A percentile compares a stretch with the other conserved stretches of the same genome.
These are phyloP conservation scores for Themeda triandra DNA, from an alignment of 176 grass and related monocot species.

Conservation along the genomic window DNA sequence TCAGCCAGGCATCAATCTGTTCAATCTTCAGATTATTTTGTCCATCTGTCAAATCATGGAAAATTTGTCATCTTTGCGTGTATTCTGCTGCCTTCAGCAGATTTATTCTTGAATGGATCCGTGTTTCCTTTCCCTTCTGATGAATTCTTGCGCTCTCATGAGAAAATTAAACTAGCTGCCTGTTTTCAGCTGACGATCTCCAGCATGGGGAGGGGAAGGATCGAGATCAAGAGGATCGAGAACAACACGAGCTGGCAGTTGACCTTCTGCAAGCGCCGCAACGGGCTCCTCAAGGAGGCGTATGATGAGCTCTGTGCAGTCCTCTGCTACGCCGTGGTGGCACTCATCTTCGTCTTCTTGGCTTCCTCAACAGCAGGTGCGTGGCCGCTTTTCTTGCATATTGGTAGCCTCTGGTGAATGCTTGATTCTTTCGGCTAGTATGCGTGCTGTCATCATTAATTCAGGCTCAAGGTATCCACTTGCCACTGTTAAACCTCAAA, in stretches of 20 bases:
- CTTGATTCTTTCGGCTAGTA: too few species aligned
- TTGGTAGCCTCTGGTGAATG: too few species aligned
- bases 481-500: too few species aligned
- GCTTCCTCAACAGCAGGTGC: slow-evolving; percentile 91
- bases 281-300: slow-evolving; percentile 80
- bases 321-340: slow-evolving; percentile 72
- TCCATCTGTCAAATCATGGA: slow-evolving; percentile 14
- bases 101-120: background rate
- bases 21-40: background rate
- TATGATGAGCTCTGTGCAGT: slow-evolving; percentile 85
- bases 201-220: slow-evolving; percentile 64
- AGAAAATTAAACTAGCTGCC: background rate
- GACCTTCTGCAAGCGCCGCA: slow-evolving; percentile 81
- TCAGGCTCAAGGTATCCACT: too few species aligned
- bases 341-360: slow-evolving; percentile 89
- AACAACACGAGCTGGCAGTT: slow-evolving; percentile 78
- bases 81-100: background rate
- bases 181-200: background rate
- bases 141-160: background rate
- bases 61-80: background rate
- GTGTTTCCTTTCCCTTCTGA: background rate
- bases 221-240: slow-evolving; percentile 88
- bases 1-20: background rate
- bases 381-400: background rate
- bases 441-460: too few species aligned